These are phyloP conservation scores for Amanita subjunquillea DNA, from an alignment of 768 basidiomycete species.

Conservation along the genomic window DNA sequence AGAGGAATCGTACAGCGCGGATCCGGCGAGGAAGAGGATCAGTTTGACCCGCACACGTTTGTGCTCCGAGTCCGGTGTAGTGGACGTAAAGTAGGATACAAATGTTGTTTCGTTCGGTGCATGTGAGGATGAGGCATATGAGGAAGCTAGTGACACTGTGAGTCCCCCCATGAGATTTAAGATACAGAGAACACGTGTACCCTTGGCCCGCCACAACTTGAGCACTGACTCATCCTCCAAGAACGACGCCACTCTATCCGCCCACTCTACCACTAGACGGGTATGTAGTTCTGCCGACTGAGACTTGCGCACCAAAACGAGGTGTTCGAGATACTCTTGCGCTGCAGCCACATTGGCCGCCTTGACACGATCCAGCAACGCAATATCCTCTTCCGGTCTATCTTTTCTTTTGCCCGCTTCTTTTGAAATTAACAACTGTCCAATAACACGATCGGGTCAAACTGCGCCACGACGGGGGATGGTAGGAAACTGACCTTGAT, in stretches of 20 bases:
- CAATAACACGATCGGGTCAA: slow-evolving; percentile 26
- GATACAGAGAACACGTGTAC: slow-evolving; percentile 18
- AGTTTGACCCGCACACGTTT: slow-evolving; percentile 68
- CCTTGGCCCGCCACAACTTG: slow-evolving; percentile 67
- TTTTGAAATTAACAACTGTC: slow-evolving; percentile 16
- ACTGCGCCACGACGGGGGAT: background rate
- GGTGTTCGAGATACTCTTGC: slow-evolving; percentile 67
- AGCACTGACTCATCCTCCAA: slow-evolving; percentile 44
- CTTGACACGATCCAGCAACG: slow-evolving; percentile 44
- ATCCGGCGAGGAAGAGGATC: slow-evolving; percentile 74
- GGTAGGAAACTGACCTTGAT: slow-evolving; percentile 40
- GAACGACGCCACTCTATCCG: slow-evolving; percentile 42
- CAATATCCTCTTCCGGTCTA: slow-evolving; percentile 51
- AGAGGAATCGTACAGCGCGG: slow-evolving; percentile 52
- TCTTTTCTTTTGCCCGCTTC: slow-evolving; percentile 46
- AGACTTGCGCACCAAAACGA: slow-evolving; percentile 62
- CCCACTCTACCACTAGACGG: slow-evolving; percentile 45
- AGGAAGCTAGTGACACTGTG: slow-evolving; percentile 26
- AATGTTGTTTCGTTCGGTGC: slow-evolving; percentile 25
- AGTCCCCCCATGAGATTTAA: background rate
- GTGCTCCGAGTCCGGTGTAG: slow-evolving; percentile 68
- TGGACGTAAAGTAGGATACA: slow-evolving; percentile 70
- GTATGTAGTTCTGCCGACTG: slow-evolving; percentile 53
- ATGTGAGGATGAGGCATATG: slow-evolving; percentile 26
- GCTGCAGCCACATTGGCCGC: slow-evolving; percentile 51